Conservation (phyloP, 23 red algal genomes). For the Pyropia yezoensis region DNA sequence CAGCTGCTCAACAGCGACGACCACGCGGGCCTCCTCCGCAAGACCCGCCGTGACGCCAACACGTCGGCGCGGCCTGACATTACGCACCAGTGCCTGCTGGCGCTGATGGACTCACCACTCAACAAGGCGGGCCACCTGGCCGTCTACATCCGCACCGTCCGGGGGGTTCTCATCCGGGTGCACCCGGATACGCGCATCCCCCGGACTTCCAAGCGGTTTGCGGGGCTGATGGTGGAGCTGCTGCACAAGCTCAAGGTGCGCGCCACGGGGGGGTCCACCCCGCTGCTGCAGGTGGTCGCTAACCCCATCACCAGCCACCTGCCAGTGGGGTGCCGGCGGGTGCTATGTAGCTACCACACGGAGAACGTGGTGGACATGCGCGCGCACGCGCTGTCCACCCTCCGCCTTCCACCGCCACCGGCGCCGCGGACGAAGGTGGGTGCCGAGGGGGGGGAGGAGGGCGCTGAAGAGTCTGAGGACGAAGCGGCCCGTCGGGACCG, state of each 20-base stretch:
- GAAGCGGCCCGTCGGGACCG: neutral
- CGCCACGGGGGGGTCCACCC: conserved; percentile 43
- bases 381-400: conserved; percentile 29
- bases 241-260: conserved; percentile 84
- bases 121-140: conserved; percentile 91
- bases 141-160: conserved; percentile 78
- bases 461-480: conserved; percentile 20
- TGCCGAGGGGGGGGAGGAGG: neutral
- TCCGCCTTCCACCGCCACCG: neutral
- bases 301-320: conserved; percentile 90
- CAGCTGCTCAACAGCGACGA: conserved; percentile 86
- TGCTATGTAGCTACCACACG: conserved; percentile 67
- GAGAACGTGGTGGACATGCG: conserved; percentile 75
- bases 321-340: conserved; percentile 61
- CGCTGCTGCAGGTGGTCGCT: conserved; percentile 73
- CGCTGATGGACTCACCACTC: conserved; percentile 82
- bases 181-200: conserved; percentile 85
- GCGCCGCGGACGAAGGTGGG: neutral
- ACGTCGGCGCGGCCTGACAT: conserved; percentile 83
- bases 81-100: conserved; percentile 90
- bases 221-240: conserved; percentile 83
- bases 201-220: conserved; percentile 76
- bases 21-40: conserved; percentile 43
- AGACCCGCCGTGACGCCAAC: conserved; percentile 60
- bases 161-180: conserved; percentile 85